Conservation (phyloP, 2,329 filamentous ascomycete species). For the Thielaviopsis musarum region DNA sequence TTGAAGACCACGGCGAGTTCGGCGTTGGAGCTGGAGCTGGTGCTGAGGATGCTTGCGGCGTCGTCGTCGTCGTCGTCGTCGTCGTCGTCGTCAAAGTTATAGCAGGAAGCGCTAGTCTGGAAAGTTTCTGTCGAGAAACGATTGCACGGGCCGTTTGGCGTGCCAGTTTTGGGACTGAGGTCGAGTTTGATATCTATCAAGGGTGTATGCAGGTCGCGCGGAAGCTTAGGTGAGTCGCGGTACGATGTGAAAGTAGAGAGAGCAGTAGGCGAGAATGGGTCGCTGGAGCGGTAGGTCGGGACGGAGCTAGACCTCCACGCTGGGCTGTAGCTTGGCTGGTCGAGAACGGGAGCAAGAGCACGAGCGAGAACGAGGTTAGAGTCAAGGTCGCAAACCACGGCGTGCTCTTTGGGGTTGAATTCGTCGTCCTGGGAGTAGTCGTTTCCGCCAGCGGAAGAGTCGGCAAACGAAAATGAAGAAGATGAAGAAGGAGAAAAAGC, state of each 20-base stretch:
- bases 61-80: slow-evolving; percentile 5
- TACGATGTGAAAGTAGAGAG: neutral
- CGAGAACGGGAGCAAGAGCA: neutral
- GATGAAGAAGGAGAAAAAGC: neutral
- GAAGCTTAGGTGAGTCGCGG: neutral
- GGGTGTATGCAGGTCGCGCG: neutral
- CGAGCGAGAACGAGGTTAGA: slow-evolving; percentile 2
- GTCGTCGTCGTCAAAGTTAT: neutral
- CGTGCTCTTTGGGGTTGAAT: neutral
- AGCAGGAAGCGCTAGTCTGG: neutral
- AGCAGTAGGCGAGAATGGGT: neutral
- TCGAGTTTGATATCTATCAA: neutral
- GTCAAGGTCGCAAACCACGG: neutral
- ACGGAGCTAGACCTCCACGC: neutral
- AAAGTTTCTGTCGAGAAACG: neutral
- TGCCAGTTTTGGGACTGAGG: neutral
- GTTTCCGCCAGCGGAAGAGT: neutral
- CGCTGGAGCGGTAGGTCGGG: neutral
- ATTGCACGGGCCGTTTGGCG: neutral
- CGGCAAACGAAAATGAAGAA: neutral
- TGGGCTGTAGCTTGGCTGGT: neutral
- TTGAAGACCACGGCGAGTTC: slow-evolving; percentile 4
- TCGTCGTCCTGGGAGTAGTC: neutral
- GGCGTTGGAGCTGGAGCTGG: neutral
- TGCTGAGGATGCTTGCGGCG: slow-evolving; percentile 2